Evolutionary conservation across 306 rosid species (phyloP), one percentile per base, ranked within the genome.

Genomic region (Vicia sativa): DNA sequence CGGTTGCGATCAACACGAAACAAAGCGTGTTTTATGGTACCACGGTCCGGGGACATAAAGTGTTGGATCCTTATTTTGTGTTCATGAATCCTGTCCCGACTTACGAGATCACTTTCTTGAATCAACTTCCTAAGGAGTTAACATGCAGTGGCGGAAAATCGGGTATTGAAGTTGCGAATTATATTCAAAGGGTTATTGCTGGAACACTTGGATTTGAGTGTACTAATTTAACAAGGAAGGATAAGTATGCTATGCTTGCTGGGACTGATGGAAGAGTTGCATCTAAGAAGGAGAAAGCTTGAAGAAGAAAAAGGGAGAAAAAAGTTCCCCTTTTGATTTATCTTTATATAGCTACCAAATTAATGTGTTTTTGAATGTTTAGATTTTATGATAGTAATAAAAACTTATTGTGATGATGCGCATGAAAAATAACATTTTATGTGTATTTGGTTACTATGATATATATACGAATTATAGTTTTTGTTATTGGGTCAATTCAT

Each of bases 191-290:
- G 87, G 92, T 84, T 12, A 74, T 93, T 75, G 97, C 82, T 2
- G 96, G 92, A 13, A 83, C 97, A 1, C 70, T 93, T 11, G 97
- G 99, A 0, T 90, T 88, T 77, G 99, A 93, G 78, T 93, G 99
- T 80, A 93, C 99, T 4, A 86, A 78, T 62, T 76, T 90, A 72
- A 90, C 99, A 0, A 83, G 99, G 83, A 93, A 87, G 74, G 88
- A 89, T 45, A 93, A 93, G 81, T 93, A 93, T 57, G 86, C 89
- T 0, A 78, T 85, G 68, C 81, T 93, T 67, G 95, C 90, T 0
- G 99, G 97, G 26, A 90, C 99, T 13, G 97, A 93, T 77, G 99
- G 99, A 5, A 69, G 71, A 3, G 96, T 93, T 81, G 56, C 78
- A 19, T 11, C 68, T 6, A 82, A 80, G 67, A 86, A 88, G 61